Percentiles rank a stretch among this genome's conserved stretches.
These are phyloP conservation scores for Zostera marina DNA, from an alignment of 116 monocot genomes.

Conservation along the genomic window DNA sequence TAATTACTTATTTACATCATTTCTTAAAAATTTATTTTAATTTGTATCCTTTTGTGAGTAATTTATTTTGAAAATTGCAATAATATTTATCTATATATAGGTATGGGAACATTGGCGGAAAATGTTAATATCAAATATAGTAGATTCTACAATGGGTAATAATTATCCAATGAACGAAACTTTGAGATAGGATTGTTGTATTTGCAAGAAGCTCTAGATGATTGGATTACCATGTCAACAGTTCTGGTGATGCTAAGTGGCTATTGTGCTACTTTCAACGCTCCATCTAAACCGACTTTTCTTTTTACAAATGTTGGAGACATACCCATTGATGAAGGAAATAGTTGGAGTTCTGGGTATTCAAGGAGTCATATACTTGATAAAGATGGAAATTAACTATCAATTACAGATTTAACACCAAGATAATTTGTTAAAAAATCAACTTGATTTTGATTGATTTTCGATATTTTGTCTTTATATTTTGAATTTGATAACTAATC, in stretches of 20 bases:
- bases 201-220: background rate
- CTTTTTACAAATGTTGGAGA: background rate
- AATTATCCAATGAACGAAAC: background rate
- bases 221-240: background rate
- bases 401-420: background rate
- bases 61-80: no score
- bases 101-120: no score
- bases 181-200: conserved; percentile 3
- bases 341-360: no score
- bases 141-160: background rate
- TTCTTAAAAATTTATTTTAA: no score
- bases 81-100: no score
- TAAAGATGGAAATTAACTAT: background rate
- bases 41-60: no score
- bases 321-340: background rate
- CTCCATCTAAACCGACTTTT: background rate
- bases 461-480: no score
- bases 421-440: no score
- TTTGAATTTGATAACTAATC: no score
- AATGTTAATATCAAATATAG: background rate
- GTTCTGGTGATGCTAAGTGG: background rate
- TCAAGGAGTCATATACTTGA: background rate
- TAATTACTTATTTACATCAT: no score
- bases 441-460: no score
- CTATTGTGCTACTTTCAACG: background rate